Base-by-base conservation (phyloP, 805 yeast genomes). In the Saturnispora besseyi region DNA sequence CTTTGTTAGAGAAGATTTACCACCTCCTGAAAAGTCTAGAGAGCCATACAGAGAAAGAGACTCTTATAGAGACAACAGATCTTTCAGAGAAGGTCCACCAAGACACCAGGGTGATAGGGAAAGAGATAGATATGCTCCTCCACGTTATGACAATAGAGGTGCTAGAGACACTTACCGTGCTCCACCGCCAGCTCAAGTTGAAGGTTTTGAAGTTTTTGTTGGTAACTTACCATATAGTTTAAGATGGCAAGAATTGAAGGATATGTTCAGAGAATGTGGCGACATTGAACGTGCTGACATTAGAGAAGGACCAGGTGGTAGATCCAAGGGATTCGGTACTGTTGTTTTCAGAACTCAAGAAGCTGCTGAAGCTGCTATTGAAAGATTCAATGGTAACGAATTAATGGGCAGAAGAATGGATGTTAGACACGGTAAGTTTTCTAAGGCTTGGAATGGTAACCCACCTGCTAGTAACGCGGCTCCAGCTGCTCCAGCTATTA, bases 1-100 rank as follows among this genome's bases (percentile, higher is more conserved):
- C 41, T 88, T 84, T 65, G 95, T 90, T 9, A 82, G 97, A 69
- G 95, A 84, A 63, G 95, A 89, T 67, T 83, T 87, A 63, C 93
- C 93, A 33, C 93, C 93, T 28, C 93, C 91, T 58, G 67, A 60
- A 50, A 65, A 64, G 41, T 56, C 54, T 22, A 60, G 51, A 24
- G 52, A 52, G 48, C 49, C 73, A 62, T 63, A 58, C 53, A 55
- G 67, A 54, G 56, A 57, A 46, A 48, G 51, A 36, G 44, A 41
- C 56, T 51, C 53, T 22, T 51, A 44, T 9, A 41, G 44, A 37
- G 58, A 54, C 22, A 45, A 26, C 13, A 45, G 49, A 45, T 32
- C 36, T 13, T 46, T 38, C n/a, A 45, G 46, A 37, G 62, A 45
- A 57, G 36, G 42, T 21, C 43, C 43, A 28, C 32, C 57, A 26